Conservation (phyloP, 2,329 filamentous ascomycete species). For the Beauveria asiatica region DNA sequence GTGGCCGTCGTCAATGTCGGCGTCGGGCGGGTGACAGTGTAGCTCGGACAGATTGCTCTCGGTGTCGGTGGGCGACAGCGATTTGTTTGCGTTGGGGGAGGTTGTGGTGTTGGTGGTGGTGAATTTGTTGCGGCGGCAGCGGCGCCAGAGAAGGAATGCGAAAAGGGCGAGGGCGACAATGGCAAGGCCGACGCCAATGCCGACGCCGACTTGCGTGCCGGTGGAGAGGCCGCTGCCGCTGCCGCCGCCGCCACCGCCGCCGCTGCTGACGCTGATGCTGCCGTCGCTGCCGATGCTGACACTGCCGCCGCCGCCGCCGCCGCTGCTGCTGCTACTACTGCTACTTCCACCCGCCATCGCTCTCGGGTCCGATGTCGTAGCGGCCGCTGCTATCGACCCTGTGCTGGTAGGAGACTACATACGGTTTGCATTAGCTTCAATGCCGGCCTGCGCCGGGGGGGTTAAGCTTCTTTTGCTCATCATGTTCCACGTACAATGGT, state of each 20-base stretch:
- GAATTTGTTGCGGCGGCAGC: slow-evolving; percentile 7
- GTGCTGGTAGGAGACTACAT: neutral
- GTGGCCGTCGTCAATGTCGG: neutral
- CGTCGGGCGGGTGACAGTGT: neutral
- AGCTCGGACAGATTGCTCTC: neutral
- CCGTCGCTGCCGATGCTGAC: neutral
- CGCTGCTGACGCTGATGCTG: neutral
- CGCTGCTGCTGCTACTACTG: slow-evolving; percentile 1
- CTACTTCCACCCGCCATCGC: too few relatives aligned
- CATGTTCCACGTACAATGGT: slow-evolving; percentile 17
- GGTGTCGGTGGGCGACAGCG: neutral
- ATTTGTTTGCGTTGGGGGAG: neutral
- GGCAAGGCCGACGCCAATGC: slow-evolving; percentile 21
- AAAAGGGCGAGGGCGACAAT: slow-evolving; percentile 17
- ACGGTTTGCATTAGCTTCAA: too few relatives aligned
- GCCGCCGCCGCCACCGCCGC: neutral
- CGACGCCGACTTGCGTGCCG: slow-evolving; percentile 24
- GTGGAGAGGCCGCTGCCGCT: slow-evolving; percentile 18
- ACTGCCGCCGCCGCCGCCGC: neutral
- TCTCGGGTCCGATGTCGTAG: neutral
- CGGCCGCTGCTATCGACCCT: slow-evolving; percentile 11
- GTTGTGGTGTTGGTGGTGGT: neutral
- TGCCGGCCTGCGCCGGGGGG: too few relatives aligned
- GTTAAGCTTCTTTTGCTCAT: too few relatives aligned
- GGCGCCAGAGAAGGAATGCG: slow-evolving; percentile 22